phyloP scores from a whole-genome alignment of 768 basidiomycete species.

The Amanita molliuscula region DNA sequence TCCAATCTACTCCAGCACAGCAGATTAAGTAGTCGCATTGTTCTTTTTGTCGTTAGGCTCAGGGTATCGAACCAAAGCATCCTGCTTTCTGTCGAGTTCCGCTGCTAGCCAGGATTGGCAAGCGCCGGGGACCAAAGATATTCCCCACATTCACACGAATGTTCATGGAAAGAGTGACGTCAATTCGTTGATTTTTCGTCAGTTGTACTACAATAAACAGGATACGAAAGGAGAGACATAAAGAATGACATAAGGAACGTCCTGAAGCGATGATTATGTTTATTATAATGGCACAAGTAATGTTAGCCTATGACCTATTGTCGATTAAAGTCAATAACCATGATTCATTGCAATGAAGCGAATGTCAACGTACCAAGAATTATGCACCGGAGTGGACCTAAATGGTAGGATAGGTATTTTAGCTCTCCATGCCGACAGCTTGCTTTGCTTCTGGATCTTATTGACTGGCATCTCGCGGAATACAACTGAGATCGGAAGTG shows the following conservation, averaged over 20 bases:
- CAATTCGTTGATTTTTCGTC: not conserved
- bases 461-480: not conserved
- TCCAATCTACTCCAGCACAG: too few relatives aligned
- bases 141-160: not conserved
- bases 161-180: not conserved
- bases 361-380: not conserved
- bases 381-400: not conserved
- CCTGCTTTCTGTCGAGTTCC: too few relatives aligned
- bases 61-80: too few relatives aligned
- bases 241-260: not conserved
- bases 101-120: not conserved
- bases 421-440: not conserved
- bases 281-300: not conserved
- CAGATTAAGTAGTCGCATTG: too few relatives aligned
- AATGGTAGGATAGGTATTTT: not conserved
- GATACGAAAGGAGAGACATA: not conserved
- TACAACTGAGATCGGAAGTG: slow-evolving; percentile 1
- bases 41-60: too few relatives aligned
- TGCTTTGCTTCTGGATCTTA: not conserved
- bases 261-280: not conserved
- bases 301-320: not conserved
- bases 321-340: not conserved
- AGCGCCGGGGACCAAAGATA: not conserved
- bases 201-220: not conserved
- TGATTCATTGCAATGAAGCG: not conserved